Base-by-base conservation (phyloP, 2,329 filamentous ascomycete genomes). In the Bipolaris sorokiniana region DNA sequence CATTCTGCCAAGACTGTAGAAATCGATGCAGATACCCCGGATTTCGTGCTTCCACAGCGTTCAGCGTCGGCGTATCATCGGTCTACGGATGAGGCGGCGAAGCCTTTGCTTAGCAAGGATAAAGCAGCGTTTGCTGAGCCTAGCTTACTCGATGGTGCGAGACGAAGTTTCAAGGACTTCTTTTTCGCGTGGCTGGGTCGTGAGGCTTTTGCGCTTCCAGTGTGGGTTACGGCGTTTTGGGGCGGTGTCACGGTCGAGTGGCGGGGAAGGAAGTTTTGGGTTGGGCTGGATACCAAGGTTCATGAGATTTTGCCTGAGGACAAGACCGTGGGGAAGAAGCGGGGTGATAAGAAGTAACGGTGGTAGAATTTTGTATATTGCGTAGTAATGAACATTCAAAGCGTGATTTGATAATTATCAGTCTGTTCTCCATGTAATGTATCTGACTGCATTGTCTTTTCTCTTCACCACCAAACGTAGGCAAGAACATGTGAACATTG, bases 181-280 rank as follows among this genome's bases (percentile, higher is more conserved):
- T 71, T 95, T 3, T 73, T 83, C 5, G 90, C 93, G 0, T 99
- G 96, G 95, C 66, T 96, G 0, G 92, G 90, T 0, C 83, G 95
- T 31, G 95, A 99, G 77, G 63, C 86, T 0, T 81, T 97, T 7
- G 93, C 95, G 0, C 80, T 97, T 44, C 93, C 93, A 0, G 89
- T 99, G 57, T 99, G 95, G 95, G 80, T 86, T 0, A 92, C 89
- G 86, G 95, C 95, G 0, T 90, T 97, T 18, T 86, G 91, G 66
- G 89, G 94, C n/a, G 95, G 95, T 0, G 87, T 90, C 1, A 94
- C 88, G 0, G 91, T 99, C 0, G 86, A 86, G 50, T 99, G 95
- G 96, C 82, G 95, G 53, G 94, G 93, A 0, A 88, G 88, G 69
- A 84, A 81, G 26, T 98, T 98, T 73, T 86, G 85, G 67, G 93